Percentiles rank a stretch among this genome's conserved stretches.
Conservation (phyloP, 148 eudicot species). For the Gaultheria prostrata region DNA sequence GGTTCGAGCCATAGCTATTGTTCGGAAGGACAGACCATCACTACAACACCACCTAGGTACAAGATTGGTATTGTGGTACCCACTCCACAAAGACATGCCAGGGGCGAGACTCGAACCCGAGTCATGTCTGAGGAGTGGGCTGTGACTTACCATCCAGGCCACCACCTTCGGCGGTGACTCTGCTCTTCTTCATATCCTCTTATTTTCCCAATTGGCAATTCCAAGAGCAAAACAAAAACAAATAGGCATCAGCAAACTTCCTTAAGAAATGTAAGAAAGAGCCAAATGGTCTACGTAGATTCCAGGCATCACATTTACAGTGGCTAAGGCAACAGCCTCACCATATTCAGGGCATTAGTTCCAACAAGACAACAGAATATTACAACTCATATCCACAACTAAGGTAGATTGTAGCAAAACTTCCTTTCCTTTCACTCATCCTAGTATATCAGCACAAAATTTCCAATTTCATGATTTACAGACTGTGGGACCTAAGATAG, state of each 20-base stretch:
- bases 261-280: not conserved
- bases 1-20: too few relatives aligned
- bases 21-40: too few relatives aligned
- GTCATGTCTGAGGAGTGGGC: too few relatives aligned
- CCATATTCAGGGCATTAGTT: not conserved
- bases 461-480: not conserved
- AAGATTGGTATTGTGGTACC: too few relatives aligned
- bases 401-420: slow-evolving; percentile 7
- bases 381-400: slow-evolving; percentile 14
- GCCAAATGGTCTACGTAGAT: not conserved
- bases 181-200: too few relatives aligned
- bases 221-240: too few relatives aligned
- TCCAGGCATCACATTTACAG: not conserved
- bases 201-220: too few relatives aligned
- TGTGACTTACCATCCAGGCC: too few relatives aligned
- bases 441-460: not conserved
- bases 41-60: too few relatives aligned
- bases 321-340: not conserved
- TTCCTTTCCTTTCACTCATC: not conserved
- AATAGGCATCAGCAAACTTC: not conserved
- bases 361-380: slow-evolving; percentile 9
- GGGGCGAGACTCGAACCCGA: too few relatives aligned
- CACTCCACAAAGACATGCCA: too few relatives aligned
- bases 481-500: not conserved
- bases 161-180: too few relatives aligned